Percentiles rank a stretch among this genome's conserved stretches.
These are phyloP conservation scores for Picea engelmannii DNA, from an alignment of 83 land plant species.

Conservation along the genomic window DNA sequence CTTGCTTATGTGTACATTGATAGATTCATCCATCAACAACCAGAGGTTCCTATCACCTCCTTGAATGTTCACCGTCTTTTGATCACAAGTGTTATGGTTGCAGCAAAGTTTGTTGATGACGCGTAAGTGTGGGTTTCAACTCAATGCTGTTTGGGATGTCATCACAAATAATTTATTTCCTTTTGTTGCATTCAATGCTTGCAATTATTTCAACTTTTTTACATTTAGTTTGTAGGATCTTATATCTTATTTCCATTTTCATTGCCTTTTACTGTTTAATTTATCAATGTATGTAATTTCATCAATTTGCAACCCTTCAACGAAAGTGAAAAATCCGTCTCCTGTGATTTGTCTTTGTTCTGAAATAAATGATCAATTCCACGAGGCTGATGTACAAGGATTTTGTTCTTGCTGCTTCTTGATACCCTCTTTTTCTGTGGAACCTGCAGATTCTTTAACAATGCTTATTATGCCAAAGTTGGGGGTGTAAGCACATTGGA, in stretches of 20 bases:
- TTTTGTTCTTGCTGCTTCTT: neutral
- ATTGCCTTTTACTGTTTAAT: neutral
- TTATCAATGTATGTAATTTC: no score
- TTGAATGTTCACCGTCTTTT: constrained; percentile 72
- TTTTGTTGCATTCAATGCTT: neutral
- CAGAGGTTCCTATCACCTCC: constrained; percentile 40
- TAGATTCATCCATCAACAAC: constrained; percentile 39
- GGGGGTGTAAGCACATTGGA: constrained; percentile 25
- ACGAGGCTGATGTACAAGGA: neutral
- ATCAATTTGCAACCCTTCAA: no score
- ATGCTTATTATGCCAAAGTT: constrained; percentile 33
- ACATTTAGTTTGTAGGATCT: neutral
- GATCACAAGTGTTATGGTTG: constrained; percentile 75
- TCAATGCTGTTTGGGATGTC: neutral
- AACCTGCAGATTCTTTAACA: constrained; percentile 27
- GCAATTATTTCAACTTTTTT: neutral
- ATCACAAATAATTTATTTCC: neutral
- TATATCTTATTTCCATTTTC: neutral
- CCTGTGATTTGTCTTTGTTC: neutral
- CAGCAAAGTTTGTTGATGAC: constrained; percentile 80
- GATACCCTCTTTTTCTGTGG: neutral
- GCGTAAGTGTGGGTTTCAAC: constrained; percentile 43
- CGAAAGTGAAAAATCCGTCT: neutral
- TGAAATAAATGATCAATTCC: neutral
- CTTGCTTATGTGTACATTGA: constrained; percentile 58